A percentile compares a stretch with the other conserved stretches of the same genome.
Conservation (phyloP, 352 stramenopile genomes). For the Pythium pyrilobum region DNA sequence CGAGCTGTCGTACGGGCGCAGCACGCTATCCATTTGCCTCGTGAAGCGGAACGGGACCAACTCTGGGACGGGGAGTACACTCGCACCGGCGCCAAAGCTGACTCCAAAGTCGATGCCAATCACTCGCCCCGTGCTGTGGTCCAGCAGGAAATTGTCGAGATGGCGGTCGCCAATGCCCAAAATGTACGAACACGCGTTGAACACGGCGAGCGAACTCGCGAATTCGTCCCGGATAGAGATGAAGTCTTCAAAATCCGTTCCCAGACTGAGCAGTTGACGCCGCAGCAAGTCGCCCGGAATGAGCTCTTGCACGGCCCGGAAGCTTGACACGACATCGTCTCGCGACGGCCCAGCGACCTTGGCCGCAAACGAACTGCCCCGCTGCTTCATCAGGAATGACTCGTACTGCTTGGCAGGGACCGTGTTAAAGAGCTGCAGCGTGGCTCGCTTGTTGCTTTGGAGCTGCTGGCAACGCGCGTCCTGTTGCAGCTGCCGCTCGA, state of each 20-base stretch:
- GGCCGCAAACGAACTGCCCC: conserved; percentile 53
- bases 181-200: conserved; percentile 86
- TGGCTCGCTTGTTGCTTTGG: conserved; percentile 62
- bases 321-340: conserved; percentile 46
- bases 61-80: conserved; percentile 82
- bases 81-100: conserved; percentile 85
- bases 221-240: conserved; percentile 83
- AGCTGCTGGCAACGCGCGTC: conserved; percentile 52
- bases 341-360: conserved; percentile 56
- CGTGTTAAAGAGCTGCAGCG: conserved; percentile 73
- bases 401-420: conserved; percentile 69
- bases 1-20: conserved; percentile 60
- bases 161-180: conserved; percentile 90
- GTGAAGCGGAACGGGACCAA: conserved; percentile 90
- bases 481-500: conserved; percentile 67
- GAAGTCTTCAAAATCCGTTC: conserved; percentile 75
- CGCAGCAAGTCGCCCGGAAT: conserved; percentile 78
- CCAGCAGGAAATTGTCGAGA: conserved; percentile 89
- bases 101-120: conserved; percentile 92
- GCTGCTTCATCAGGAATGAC: conserved; percentile 68
- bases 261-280: conserved; percentile 63
- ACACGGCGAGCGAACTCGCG: conserved; percentile 71
- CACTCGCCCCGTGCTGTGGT: conserved; percentile 60
- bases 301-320: conserved; percentile 48
- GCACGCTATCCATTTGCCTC: conserved; percentile 64